Conservation (phyloP, 2,329 filamentous ascomycete species). For the Tolypocladium ovalisporum region DNA sequence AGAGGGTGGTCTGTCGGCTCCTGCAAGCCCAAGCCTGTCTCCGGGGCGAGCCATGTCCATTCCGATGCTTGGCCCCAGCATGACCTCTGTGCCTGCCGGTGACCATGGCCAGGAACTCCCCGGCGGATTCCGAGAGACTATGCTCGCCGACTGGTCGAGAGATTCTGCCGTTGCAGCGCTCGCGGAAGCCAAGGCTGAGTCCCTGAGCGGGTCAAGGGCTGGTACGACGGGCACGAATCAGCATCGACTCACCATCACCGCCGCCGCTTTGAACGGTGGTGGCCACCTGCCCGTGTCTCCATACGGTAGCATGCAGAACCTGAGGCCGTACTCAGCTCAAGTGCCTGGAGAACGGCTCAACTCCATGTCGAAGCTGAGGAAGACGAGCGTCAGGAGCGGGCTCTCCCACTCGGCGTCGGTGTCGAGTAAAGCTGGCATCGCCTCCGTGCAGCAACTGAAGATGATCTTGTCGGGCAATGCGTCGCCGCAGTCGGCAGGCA, state of each 20-base stretch:
- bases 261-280: slow-evolving; percentile 25
- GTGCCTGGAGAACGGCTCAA: slow-evolving; percentile 21
- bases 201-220: slow-evolving; percentile 63
- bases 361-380: slow-evolving; percentile 34
- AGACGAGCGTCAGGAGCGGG: slow-evolving; percentile 42
- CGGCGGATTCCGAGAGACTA: slow-evolving; percentile 56
- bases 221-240: slow-evolving; percentile 44
- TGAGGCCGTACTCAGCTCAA: slow-evolving; percentile 37
- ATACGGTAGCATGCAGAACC: slow-evolving; percentile 36
- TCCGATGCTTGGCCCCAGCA: slow-evolving; percentile 44
- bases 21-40: slow-evolving; percentile 58
- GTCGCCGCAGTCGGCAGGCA: slow-evolving; percentile 25
- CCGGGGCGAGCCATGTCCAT: slow-evolving; percentile 54
- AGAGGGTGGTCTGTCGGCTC: slow-evolving; percentile 48
- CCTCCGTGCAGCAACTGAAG: slow-evolving; percentile 54
- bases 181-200: slow-evolving; percentile 59
- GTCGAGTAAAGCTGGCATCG: slow-evolving; percentile 38
- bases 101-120: slow-evolving; percentile 49
- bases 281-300: slow-evolving; percentile 31
- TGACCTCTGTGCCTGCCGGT: slow-evolving; percentile 25
- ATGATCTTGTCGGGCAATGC: slow-evolving; percentile 45
- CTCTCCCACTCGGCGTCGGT: slow-evolving; percentile 32
- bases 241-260: slow-evolving; percentile 49
- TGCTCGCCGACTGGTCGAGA: slow-evolving; percentile 70
- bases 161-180: slow-evolving; percentile 60